Percentiles rank a stretch among this genome's conserved stretches.
phyloP scores from a whole-genome alignment of 1,284 basidiomycete genomes.

The Ganoderma multipileum region DNA sequence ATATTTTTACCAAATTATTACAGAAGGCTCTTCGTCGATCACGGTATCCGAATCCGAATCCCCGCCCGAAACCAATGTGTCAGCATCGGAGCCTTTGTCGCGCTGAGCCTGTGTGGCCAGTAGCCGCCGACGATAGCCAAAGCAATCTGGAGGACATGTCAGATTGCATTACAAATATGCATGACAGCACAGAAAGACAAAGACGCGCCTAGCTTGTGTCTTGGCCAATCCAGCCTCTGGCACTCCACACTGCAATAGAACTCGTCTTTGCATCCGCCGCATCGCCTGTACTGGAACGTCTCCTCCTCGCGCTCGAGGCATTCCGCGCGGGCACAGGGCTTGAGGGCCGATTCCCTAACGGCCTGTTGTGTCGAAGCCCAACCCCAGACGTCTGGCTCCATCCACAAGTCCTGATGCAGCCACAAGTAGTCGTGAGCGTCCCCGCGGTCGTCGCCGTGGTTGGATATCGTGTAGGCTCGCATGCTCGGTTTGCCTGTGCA shows the following conservation, averaged over 20 bases:
- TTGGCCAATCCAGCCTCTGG: constrained; percentile 46
- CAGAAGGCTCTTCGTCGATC: background rate
- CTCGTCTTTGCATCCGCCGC: constrained; percentile 35
- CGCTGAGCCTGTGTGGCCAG: background rate
- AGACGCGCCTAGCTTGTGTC: constrained; percentile 40
- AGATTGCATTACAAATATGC: background rate
- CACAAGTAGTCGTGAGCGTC: constrained; percentile 50
- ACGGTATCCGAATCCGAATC: background rate
- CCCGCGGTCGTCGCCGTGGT: constrained; percentile 42
- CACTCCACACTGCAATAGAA: constrained; percentile 46
- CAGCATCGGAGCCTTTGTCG: background rate
- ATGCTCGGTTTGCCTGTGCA: constrained; percentile 6
- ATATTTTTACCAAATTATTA: too few relatives aligned
- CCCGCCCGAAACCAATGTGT: background rate
- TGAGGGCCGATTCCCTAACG: constrained; percentile 28
- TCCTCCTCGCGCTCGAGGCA: constrained; percentile 25
- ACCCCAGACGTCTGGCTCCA: constrained; percentile 44
- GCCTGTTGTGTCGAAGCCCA: constrained; percentile 44
- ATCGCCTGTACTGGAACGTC: constrained; percentile 31
- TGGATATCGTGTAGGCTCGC: constrained; percentile 34
- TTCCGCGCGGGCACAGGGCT: constrained; percentile 18
- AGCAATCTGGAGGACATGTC: background rate
- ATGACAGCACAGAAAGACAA: background rate
- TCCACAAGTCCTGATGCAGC: constrained; percentile 48
- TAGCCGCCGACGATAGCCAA: background rate